Percentiles rank a stretch among this genome's conserved stretches.
Evolutionary conservation across 2,329 filamentous ascomycete species (phyloP).

Genomic region (Arthrobotrys entomopaga): DNA sequence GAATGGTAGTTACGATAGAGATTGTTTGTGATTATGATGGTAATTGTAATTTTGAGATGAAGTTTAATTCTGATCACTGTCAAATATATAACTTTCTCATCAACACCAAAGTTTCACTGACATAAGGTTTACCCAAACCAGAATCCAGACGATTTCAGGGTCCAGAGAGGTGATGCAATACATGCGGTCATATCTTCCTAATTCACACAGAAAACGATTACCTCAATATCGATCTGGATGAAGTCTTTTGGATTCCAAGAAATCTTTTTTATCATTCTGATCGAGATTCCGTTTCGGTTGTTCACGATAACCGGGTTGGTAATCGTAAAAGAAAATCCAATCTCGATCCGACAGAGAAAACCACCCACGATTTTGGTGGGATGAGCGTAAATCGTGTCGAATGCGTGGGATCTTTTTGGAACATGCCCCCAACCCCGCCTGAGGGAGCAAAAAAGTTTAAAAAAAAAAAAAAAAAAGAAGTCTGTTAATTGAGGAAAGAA

Average conservation of each 20-base stretch:
- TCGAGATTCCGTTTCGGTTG: too few species aligned
- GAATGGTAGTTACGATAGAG: too few species aligned
- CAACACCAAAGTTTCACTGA: too few species aligned
- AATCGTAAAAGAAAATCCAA: slow-evolving; percentile 13
- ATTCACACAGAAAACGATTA: not conserved
- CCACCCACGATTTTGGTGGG: slow-evolving; percentile 11
- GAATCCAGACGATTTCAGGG: not conserved
- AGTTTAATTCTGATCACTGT: slow-evolving; percentile 4
- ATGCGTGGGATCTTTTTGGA: slow-evolving; percentile 21
- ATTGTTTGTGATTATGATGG: not conserved
- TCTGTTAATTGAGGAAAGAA: not conserved
- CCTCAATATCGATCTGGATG: not conserved
- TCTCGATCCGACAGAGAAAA: not conserved
- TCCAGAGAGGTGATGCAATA: slow-evolving; percentile 19
- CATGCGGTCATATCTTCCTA: slow-evolving; percentile 18
- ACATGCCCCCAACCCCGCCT: not conserved
- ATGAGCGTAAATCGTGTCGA: slow-evolving; percentile 31
- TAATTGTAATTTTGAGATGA: not conserved
- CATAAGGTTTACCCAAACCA: too few species aligned
- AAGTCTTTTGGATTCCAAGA: not conserved
- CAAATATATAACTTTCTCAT: slow-evolving; percentile 31
- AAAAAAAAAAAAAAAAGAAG: slow-evolving; percentile 4
- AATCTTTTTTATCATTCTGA: not conserved
- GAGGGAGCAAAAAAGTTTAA: not conserved
- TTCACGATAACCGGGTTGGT: not conserved